Conservation (phyloP, 495 filamentous ascomycete species). For the Penicillium paradoxum region DNA sequence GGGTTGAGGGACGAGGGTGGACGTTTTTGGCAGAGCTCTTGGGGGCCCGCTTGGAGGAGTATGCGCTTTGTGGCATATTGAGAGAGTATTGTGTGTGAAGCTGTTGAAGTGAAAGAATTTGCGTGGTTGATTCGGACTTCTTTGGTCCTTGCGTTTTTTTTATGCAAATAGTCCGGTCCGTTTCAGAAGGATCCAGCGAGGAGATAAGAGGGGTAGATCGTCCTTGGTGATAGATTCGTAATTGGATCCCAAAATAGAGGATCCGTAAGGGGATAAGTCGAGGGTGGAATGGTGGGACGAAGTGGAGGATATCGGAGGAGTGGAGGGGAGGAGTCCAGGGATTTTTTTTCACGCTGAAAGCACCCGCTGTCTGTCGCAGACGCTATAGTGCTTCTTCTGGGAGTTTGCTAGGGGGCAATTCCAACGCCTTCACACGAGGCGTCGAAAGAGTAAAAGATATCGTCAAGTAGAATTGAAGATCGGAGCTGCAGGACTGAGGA, state of each 20-base stretch:
- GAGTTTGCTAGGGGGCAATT: slow-evolving; percentile 45
- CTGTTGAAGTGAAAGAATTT: not conserved
- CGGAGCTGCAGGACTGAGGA: slow-evolving; percentile 80
- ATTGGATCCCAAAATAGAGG: slow-evolving; percentile 7
- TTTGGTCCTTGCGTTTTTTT: not conserved
- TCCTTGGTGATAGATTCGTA: not conserved
- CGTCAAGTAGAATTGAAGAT: slow-evolving; percentile 68
- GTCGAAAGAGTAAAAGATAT: slow-evolving; percentile 61
- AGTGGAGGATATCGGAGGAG: slow-evolving; percentile 14
- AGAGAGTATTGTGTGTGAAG: slow-evolving; percentile 1
- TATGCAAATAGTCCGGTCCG: not conserved
- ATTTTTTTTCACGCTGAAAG: slow-evolving; percentile 28
- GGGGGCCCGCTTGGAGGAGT: slow-evolving; percentile 31
- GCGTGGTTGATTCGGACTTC: not conserved
- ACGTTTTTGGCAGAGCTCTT: slow-evolving; percentile 26
- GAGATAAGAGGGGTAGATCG: not conserved
- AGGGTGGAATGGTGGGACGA: slow-evolving; percentile 7
- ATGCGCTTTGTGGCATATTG: slow-evolving; percentile 30
- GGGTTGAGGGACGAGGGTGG: slow-evolving; percentile 22
- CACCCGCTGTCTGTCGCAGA: slow-evolving; percentile 38
- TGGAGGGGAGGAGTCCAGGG: slow-evolving; percentile 8
- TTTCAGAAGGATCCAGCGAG: slow-evolving; percentile 8
- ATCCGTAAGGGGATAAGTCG: not conserved
- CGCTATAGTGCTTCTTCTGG: slow-evolving; percentile 39
- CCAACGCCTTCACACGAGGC: slow-evolving; percentile 38